Percentiles rank a stretch among this genome's conserved stretches.
Evolutionary conservation across 2,329 filamentous ascomycete genomes (phyloP).

Genomic region (Cladophialophora carrionii): DNA sequence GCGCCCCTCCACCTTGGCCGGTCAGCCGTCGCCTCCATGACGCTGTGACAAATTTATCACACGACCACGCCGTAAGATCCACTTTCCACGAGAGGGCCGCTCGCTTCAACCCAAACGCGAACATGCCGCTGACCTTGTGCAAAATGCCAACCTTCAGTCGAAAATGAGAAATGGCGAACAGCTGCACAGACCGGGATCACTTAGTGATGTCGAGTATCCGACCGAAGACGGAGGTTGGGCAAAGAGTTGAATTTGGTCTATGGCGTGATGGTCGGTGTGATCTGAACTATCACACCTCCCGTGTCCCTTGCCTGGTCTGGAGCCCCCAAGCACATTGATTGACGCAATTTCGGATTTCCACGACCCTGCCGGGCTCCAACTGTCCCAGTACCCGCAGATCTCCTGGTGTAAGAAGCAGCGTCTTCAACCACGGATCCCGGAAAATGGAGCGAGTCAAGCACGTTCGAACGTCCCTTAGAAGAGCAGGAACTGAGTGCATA

Average conservation of each 20-base stretch:
- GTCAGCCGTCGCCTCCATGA: slow-evolving; percentile 3
- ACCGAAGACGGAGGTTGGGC: not conserved
- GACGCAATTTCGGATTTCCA: not conserved
- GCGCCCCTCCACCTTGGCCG: slow-evolving; percentile 5
- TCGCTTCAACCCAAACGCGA: not conserved
- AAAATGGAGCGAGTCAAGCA: not conserved
- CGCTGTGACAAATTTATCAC: slow-evolving; percentile 1
- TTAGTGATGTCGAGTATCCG: not conserved
- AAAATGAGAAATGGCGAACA: not conserved
- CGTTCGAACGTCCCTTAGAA: not conserved
- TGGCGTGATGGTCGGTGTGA: not conserved
- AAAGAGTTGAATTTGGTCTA: not conserved
- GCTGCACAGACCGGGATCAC: too few species aligned
- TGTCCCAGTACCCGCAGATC: not conserved
- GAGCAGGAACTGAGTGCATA: not conserved
- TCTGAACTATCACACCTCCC: not conserved
- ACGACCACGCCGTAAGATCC: not conserved
- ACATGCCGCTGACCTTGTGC: not conserved
- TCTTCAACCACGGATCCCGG: not conserved
- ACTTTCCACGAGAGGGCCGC: not conserved
- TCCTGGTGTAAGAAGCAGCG: not conserved
- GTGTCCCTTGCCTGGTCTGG: not conserved
- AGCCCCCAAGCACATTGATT: not conserved
- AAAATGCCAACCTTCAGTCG: not conserved
- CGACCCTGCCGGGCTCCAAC: not conserved